Base-by-base conservation (phyloP, 164 flowering plant species). In the Stephania yunnanensis region DNA sequence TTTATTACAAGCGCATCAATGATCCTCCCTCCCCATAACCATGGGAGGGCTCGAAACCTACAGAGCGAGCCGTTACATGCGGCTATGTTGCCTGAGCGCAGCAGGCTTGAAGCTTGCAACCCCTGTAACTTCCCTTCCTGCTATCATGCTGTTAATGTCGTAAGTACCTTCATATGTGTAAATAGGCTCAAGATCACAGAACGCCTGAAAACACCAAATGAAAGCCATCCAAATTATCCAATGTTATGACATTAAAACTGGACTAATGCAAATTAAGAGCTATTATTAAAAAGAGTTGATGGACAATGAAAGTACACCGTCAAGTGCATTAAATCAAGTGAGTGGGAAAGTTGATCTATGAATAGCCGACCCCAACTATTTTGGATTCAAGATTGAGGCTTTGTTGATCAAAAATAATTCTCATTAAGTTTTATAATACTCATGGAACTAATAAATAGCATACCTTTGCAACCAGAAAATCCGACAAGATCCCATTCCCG, bases 401-500 rank as follows among this genome's bases (percentile, higher is more conserved):
- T 36, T 36, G 42, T 36, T 36, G 42, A 2, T 36, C 3, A 2
- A 2, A 4, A 36, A 36, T 1, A 36, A 4, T 36, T 36, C 4
- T 4, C 42, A 6, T 55, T 69, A 36, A 77, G 53, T 6, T 46
- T 46, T 46, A 46, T 46, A 46, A 0, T 46, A 46, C 50, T 46
- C 50, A 46, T 46, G 50, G 8, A 46, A 10, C 50, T 6, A 6
- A 46, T 46, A 46, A 46, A 46, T 46, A 46, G 50, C 50, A 69
- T 46, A 96, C 98, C 97, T 94, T 96, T 69, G 93, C 99, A 79
- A 93, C 97, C 25, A 88, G 87, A 83, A 93, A 95, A 76, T 95
- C 97, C 42, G 90, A 80, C 82, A 92, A 81, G 77, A 95, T 89
- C 73, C 99, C 99, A 82, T 95, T 96, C 72, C 99, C 99, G 77